phyloP scores from a whole-genome alignment of 2,329 filamentous ascomycete species.

The Calonectria hongkongensis region DNA sequence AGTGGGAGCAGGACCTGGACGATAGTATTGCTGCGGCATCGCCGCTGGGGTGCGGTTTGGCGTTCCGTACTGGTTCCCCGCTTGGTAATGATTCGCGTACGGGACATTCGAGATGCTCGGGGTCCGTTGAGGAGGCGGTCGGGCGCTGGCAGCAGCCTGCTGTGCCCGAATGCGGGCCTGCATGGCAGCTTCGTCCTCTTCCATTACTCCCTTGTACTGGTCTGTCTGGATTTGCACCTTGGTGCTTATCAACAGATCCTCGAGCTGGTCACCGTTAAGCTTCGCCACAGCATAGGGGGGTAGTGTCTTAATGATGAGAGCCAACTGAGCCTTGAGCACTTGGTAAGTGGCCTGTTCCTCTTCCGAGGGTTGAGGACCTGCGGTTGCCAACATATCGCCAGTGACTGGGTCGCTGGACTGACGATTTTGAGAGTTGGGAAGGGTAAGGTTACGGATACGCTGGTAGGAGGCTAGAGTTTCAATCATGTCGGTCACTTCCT shows the following conservation, averaged over 20 bases:
- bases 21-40: conserved; percentile 68
- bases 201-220: conserved; percentile 86
- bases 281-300: conserved; percentile 92
- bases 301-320: conserved; percentile 82
- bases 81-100: conserved; percentile 66
- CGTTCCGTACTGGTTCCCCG: conserved; percentile 67
- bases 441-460: conserved; percentile 83
- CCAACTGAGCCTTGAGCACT: conserved; percentile 83
- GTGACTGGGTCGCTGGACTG: conserved; percentile 77
- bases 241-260: conserved; percentile 87
- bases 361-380: conserved; percentile 80
- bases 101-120: conserved; percentile 63
- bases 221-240: conserved; percentile 83
- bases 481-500: conserved; percentile 84
- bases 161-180: conserved; percentile 69
- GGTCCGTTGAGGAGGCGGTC: conserved; percentile 62
- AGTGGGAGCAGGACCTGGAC: conserved; percentile 61
- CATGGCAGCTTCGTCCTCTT: conserved; percentile 83
- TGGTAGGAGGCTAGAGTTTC: conserved; percentile 87
- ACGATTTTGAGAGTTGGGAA: conserved; percentile 78
- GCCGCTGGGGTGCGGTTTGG: conserved; percentile 66
- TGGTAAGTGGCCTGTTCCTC: conserved; percentile 79
- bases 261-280: conserved; percentile 89
- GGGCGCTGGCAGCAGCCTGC: conserved; percentile 58
- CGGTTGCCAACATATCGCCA: conserved; percentile 80